phyloP scores from a whole-genome alignment of 768 basidiomycete species.

The Leccinellum luteum region DNA sequence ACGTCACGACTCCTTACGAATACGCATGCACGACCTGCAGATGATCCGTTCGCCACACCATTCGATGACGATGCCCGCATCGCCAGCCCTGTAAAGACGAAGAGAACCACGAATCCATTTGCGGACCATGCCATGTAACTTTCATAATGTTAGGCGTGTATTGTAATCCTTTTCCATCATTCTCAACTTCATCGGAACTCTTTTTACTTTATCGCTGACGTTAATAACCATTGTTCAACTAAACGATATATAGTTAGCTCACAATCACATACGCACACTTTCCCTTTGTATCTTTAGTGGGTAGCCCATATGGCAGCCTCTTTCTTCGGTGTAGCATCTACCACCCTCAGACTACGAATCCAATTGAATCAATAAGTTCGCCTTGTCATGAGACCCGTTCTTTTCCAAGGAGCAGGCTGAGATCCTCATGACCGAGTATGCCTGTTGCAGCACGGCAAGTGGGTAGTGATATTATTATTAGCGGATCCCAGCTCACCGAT shows the following conservation, averaged over 20 bases:
- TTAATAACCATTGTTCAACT: conserved; percentile 13
- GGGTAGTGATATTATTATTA: not conserved
- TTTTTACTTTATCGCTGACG: conserved; percentile 15
- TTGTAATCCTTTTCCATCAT: not conserved
- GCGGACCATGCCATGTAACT: conserved; percentile 32
- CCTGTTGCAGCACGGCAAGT: not conserved
- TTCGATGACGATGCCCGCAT: conserved; percentile 69
- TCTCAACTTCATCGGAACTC: not conserved
- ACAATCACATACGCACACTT: conserved; percentile 3
- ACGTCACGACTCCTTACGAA: conserved; percentile 45
- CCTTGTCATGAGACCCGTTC: too few relatives aligned
- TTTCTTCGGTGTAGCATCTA: not conserved
- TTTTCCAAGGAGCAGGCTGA: too few relatives aligned
- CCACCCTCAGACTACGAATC: not conserved
- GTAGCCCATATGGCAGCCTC: not conserved
- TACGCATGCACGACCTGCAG: conserved; percentile 40
- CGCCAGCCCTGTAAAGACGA: conserved; percentile 30
- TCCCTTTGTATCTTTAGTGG: conserved; percentile 26
- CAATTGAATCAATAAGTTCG: not conserved
- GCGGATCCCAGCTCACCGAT: not conserved
- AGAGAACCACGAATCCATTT: conserved; percentile 58
- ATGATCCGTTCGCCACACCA: conserved; percentile 69
- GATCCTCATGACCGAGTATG: not conserved
- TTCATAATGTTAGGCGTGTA: not conserved
- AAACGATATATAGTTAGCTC: conserved; percentile 7